Evolutionary conservation across 306 rosid genomes (phyloP).

Genomic region (Malus fusca): DNA sequence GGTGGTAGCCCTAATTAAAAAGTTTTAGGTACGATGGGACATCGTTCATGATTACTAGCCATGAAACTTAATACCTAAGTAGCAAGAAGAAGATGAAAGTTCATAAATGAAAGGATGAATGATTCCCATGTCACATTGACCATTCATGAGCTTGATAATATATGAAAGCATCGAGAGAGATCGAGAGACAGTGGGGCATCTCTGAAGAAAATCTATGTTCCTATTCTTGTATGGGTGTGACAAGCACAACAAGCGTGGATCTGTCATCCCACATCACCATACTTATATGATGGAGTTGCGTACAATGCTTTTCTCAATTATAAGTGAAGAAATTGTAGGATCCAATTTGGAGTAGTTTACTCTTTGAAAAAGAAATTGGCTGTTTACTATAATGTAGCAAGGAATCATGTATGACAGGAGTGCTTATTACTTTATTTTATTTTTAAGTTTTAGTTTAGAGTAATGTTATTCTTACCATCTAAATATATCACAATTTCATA

Average conservation of each 20-base stretch:
- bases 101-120: not conserved
- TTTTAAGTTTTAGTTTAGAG: no score
- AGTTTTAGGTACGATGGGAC: not conserved
- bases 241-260: not conserved
- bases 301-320: no score
- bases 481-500: no score
- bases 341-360: no score
- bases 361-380: no score
- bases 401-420: no score
- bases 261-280: no score
- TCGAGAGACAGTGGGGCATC: not conserved
- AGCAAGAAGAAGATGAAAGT: not conserved
- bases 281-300: no score
- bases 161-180: conserved; percentile 19
- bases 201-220: not conserved
- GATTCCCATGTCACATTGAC: conserved; percentile 40
- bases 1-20: not conserved
- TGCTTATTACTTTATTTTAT: no score
- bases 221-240: not conserved
- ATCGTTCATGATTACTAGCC: not conserved
- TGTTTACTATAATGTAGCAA: no score
- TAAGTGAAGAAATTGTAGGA: no score
- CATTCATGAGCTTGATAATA: conserved; percentile 36
- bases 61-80: not conserved
- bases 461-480: no score